Base-by-base conservation (phyloP, 768 basidiomycete species). In the Plicaturopsis crispa region DNA sequence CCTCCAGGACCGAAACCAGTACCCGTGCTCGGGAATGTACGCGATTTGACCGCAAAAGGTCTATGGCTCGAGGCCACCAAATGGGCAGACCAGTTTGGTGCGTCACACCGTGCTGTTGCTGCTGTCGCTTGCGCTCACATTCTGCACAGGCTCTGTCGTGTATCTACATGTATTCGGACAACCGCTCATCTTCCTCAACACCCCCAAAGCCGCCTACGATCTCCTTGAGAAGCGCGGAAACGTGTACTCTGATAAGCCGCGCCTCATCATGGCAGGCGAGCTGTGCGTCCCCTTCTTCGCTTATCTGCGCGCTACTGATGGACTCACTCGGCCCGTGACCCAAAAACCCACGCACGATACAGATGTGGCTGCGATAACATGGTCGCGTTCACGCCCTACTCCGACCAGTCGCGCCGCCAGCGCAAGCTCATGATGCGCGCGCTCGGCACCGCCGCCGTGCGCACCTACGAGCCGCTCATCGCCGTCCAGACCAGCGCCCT, bases 231-330 rank as follows among this genome's bases (percentile, higher is more conserved):
- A 74, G 50, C 71, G 75, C 21, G 80, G 83, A 5, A 61, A 70
- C 6, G 77, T 84, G 20, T 87, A 86, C 54, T 78, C 84, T 6
- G 85, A 86, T 60, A 83, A 80, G 54, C 81, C 81, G 0, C 59
- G 63, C 18, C 61, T 84, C 17, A 65, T 80, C 31, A 86, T 88
- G 84, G 64, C 61, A 11, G 75, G 78, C 17, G 82, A 87, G 36
- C 62, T 85, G 72, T 84, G 49, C 51, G 79, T 74, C 18, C 12
- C 22, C 4, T 28, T 28, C 26, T 28, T 28, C 26, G 26, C 26
- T 8, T 28, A 28, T 28, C 26, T 8, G 14, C 8, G 26, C 10
- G 26, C 26, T 8, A 8, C 26, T 28, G 26, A 8, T 28, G 8
- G 26, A 28, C 10, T 28, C 14, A 28, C 14, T 28, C 14, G 42